A percentile compares a stretch with the other conserved stretches of the same genome.
These are phyloP conservation scores for Alternaria ethzedia DNA, from an alignment of 2,329 filamentous ascomycete species.

Conservation along the genomic window DNA sequence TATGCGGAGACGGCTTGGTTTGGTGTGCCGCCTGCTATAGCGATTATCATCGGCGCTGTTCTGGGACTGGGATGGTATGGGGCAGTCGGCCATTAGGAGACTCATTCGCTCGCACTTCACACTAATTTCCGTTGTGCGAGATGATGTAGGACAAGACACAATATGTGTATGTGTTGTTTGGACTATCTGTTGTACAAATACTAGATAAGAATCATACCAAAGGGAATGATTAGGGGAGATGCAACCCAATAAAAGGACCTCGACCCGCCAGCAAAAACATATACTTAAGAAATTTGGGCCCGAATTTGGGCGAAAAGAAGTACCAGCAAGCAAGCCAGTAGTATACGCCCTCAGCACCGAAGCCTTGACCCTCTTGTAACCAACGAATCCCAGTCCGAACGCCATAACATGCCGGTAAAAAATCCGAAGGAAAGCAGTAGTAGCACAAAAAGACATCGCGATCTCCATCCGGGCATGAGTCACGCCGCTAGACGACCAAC, in stretches of 20 bases:
- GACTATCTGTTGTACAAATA: neutral
- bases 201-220: neutral
- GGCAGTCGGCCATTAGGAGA: slow-evolving; percentile 34
- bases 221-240: slow-evolving; percentile 6
- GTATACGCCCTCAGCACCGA: neutral
- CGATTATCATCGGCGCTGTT: slow-evolving; percentile 49
- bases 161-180: neutral
- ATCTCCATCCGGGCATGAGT: neutral
- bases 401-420: neutral
- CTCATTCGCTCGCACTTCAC: neutral
- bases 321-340: neutral
- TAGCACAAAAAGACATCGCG: neutral
- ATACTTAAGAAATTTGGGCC: neutral
- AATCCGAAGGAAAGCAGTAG: neutral
- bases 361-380: neutral
- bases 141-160: neutral
- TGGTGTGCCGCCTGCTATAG: slow-evolving; percentile 46
- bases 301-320: neutral
- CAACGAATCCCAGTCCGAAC: neutral
- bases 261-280: neutral
- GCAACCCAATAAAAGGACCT: slow-evolving; percentile 9
- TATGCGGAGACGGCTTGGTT: slow-evolving; percentile 53
- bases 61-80: slow-evolving; percentile 51
- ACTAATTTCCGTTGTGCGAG: too few species aligned
- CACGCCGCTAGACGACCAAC: neutral